These are phyloP conservation scores for Xylariaceae sp. DNA, from an alignment of 2,329 filamentous ascomycete species.

Conservation along the genomic window DNA sequence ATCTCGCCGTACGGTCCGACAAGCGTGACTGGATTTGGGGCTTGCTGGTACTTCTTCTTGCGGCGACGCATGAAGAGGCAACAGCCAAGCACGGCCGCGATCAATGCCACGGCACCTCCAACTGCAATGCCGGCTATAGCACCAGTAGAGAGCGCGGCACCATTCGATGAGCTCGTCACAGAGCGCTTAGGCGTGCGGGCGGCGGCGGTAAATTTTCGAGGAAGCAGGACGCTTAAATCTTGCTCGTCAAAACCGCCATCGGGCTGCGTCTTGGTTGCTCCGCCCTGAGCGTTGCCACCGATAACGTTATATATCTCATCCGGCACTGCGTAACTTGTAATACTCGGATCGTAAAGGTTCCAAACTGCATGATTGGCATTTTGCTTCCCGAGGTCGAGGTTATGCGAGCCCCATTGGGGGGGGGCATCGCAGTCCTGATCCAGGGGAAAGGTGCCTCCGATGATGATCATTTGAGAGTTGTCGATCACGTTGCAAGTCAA, in stretches of 20 bases:
- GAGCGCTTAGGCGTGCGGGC: conserved; percentile 46
- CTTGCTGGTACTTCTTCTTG: not conserved
- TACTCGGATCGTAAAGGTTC: conserved; percentile 45
- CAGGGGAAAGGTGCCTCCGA: conserved; percentile 55
- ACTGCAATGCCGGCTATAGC: conserved; percentile 33
- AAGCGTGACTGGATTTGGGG: not conserved
- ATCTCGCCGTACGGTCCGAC: not conserved
- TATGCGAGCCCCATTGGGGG: conserved; percentile 50
- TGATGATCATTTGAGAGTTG: conserved; percentile 56
- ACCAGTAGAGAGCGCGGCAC: conserved; percentile 27
- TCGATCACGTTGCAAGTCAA: conserved; percentile 55
- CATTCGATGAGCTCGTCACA: not conserved
- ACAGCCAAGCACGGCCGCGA: conserved; percentile 22
- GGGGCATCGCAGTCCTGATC: conserved; percentile 46
- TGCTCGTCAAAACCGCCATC: conserved; percentile 42
- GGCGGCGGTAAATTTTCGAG: conserved; percentile 40
- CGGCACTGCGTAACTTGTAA: conserved; percentile 52
- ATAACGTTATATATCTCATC: conserved; percentile 44
- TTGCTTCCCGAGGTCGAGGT: conserved; percentile 48
- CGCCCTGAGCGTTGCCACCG: conserved; percentile 46
- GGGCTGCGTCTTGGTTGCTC: conserved; percentile 49
- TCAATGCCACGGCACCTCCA: conserved; percentile 28
- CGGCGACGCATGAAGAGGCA: conserved; percentile 29
- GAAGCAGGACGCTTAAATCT: conserved; percentile 52
- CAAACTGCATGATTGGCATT: conserved; percentile 43